Conservation (phyloP, 2,329 filamentous ascomycete genomes). For the Boeremia lycopersici region DNA sequence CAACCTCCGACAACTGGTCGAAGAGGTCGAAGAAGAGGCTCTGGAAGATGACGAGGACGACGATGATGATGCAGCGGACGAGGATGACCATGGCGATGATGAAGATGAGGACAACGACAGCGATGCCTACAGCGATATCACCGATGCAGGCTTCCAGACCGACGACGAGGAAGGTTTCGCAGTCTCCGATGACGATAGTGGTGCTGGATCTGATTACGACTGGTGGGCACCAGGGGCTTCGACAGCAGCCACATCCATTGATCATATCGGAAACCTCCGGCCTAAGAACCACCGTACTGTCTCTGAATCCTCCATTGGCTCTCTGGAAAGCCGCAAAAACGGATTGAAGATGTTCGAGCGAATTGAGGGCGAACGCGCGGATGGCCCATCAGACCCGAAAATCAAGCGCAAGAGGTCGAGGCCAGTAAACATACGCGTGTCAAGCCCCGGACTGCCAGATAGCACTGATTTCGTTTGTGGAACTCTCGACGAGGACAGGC, state of each 20-base stretch:
- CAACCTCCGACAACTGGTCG: constrained; percentile 80
- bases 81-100: constrained; percentile 51
- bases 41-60: constrained; percentile 64
- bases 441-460: constrained; percentile 84
- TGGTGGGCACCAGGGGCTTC: constrained; percentile 65
- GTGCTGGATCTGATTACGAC: constrained; percentile 66
- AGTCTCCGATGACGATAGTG: constrained; percentile 70
- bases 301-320: constrained; percentile 62
- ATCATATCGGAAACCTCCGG: constrained; percentile 55
- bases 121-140: constrained; percentile 44
- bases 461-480: constrained; percentile 99
- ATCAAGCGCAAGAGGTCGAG: constrained; percentile 54
- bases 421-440: constrained; percentile 63
- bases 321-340: constrained; percentile 49
- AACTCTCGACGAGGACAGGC: constrained; percentile 92
- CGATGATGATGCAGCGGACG: constrained; percentile 57
- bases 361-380: constrained; percentile 21
- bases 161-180: constrained; percentile 78
- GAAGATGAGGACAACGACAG: constrained; percentile 56
- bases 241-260: constrained; percentile 60
- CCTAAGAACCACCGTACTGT: constrained; percentile 53
- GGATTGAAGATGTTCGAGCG: constrained; percentile 37
- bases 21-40: constrained; percentile 91
- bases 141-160: constrained; percentile 76
- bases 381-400: constrained; percentile 5